A percentile compares a stretch with the other conserved stretches of the same genome.
Conservation (phyloP, 2,329 filamentous ascomycete species). For the Magnaporthiopsis incrustans region DNA sequence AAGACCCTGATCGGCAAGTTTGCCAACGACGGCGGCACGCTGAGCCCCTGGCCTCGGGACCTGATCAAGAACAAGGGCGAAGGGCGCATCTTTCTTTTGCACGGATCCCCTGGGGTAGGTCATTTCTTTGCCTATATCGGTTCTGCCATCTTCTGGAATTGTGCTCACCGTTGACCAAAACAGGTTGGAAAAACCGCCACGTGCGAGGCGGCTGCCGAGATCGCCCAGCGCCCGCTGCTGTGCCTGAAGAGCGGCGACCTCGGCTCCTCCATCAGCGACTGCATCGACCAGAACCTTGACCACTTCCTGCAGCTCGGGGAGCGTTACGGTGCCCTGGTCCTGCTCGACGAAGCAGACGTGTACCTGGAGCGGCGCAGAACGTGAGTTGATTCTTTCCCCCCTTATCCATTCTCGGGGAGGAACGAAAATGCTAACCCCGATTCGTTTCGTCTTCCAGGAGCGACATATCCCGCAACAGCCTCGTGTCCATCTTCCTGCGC, state of each 20-base stretch:
- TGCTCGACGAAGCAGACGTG: constrained; percentile 53
- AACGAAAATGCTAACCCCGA: background rate
- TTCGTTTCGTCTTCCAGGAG: constrained; percentile 6
- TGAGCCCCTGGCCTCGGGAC: constrained; percentile 37
- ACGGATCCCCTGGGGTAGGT: constrained; percentile 37
- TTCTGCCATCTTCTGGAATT: background rate
- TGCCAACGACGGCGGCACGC: constrained; percentile 27
- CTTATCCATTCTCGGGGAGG: too few species aligned
- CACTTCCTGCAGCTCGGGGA: constrained; percentile 41
- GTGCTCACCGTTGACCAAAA: background rate
- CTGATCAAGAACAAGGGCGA: constrained; percentile 42
- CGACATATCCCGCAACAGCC: constrained; percentile 37
- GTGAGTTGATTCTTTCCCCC: background rate
- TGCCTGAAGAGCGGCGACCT: constrained; percentile 43
- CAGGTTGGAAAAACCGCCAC: constrained; percentile 48
- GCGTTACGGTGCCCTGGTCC: constrained; percentile 41
- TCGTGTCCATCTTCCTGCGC: constrained; percentile 41
- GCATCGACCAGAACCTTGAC: constrained; percentile 34
- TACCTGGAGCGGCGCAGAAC: constrained; percentile 45
- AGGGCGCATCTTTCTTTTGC: constrained; percentile 41
- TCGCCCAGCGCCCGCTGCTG: constrained; percentile 41
- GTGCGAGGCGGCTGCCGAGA: constrained; percentile 45
- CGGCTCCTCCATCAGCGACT: constrained; percentile 18
- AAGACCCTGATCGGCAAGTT: constrained; percentile 40
- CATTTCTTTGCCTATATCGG: background rate